Percentiles rank a stretch among this genome's conserved stretches.
These are phyloP conservation scores for Sphagnum tenellum DNA, from an alignment of 225 moss, liverwort and hornwort genomes.

Conservation along the genomic window DNA sequence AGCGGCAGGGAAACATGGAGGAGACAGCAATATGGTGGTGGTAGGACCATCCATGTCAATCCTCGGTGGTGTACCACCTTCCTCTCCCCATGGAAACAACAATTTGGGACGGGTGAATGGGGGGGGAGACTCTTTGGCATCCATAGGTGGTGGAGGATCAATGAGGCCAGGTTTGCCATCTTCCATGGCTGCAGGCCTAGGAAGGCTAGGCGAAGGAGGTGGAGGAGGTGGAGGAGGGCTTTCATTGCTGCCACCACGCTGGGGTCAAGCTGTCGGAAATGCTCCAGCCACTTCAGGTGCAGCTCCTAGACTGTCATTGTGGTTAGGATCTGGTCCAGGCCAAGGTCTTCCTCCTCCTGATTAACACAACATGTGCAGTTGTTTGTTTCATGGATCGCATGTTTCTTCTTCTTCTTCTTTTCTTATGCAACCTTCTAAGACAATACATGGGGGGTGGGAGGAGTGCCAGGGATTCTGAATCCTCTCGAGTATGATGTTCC, in stretches of 20 bases:
- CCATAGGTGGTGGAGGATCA: constrained; percentile 16
- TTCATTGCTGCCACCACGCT: constrained; percentile 51
- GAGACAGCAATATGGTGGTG: constrained; percentile 64
- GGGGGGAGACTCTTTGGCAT: constrained; percentile 63
- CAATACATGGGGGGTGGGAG: constrained; percentile 63
- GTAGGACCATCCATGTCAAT: constrained; percentile 81
- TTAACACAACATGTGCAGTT: constrained; percentile 51
- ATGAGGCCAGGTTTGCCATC: constrained; percentile 62
- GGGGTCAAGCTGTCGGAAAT: constrained; percentile 51
- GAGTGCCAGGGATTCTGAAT: constrained; percentile 61
- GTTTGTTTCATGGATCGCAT: constrained; percentile 60
- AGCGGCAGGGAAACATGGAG: constrained; percentile 78
- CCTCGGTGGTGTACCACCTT: constrained; percentile 54
- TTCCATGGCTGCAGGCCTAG: constrained; percentile 39
- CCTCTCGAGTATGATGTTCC: constrained; percentile 79
- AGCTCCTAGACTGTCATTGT: constrained; percentile 74
- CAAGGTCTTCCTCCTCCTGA: constrained; percentile 45
- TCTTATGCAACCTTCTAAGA: constrained; percentile 65
- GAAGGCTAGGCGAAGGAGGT: constrained; percentile 44
- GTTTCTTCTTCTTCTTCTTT: constrained; percentile 41
- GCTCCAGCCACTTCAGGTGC: constrained; percentile 60
- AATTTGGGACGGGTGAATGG: constrained; percentile 47
- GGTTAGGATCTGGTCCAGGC: constrained; percentile 94
- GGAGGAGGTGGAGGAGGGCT: constrained; percentile 16
- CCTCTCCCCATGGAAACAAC: constrained; percentile 65